A percentile compares a stretch with the other conserved stretches of the same genome.
Conservation (phyloP, 768 basidiomycete species). For the Brasilioporus rufonigricans region DNA sequence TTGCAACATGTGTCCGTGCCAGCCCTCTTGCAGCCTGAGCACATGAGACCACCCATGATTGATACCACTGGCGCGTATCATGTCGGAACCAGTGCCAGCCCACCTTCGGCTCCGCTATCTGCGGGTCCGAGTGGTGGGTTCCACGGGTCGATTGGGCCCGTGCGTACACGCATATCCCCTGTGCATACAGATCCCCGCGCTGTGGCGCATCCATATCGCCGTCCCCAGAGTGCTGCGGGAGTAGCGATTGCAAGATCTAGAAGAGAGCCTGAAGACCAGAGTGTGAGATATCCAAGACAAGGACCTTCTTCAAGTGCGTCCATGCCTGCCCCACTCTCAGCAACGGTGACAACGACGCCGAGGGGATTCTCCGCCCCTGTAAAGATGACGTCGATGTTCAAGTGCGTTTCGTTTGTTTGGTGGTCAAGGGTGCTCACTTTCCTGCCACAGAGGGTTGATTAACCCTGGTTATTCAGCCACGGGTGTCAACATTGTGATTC, state of each 20-base stretch:
- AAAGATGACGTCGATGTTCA: constrained; percentile 16
- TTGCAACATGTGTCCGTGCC: constrained; percentile 26
- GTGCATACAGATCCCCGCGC: constrained; percentile 19
- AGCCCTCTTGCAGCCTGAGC: constrained; percentile 20
- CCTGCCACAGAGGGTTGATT: constrained; percentile 20
- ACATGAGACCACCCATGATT: constrained; percentile 36
- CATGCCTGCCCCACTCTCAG: constrained; percentile 9
- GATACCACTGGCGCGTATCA: constrained; percentile 30
- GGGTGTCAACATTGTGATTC: constrained; percentile 42
- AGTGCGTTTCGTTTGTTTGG: constrained; percentile 17
- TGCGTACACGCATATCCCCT: constrained; percentile 28
- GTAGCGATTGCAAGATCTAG: constrained; percentile 22
- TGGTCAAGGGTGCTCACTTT: constrained; percentile 11
- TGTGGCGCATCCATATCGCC: constrained; percentile 28
- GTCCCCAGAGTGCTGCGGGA: constrained; percentile 29
- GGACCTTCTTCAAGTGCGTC: constrained; percentile 7
- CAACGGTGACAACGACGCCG: background rate
- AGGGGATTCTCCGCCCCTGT: background rate
- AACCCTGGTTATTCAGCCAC: constrained; percentile 22
- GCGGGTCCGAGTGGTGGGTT: constrained; percentile 20
- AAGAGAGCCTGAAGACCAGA: constrained; percentile 29
- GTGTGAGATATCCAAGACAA: constrained; percentile 31
- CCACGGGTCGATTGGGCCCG: constrained; percentile 21
- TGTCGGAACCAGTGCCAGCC: constrained; percentile 28
- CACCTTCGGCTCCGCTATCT: constrained; percentile 32